Percentiles rank a stretch among this genome's conserved stretches.
Evolutionary conservation across 2,329 filamentous ascomycete species (phyloP).

Genomic region (Cylindrodendrum hubeiense): DNA sequence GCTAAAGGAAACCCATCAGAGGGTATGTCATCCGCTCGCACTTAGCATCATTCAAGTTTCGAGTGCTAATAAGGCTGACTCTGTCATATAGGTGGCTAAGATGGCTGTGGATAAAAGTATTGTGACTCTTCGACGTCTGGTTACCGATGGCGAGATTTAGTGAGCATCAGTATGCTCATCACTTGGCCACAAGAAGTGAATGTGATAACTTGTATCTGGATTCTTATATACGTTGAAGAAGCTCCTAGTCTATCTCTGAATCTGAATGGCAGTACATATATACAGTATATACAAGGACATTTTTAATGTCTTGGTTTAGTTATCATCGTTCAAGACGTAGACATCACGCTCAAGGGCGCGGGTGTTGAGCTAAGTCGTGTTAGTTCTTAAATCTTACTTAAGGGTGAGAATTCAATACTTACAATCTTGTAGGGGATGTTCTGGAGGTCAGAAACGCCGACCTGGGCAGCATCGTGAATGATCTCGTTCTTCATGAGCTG

Average conservation of each 20-base stretch:
- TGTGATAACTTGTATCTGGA: background rate
- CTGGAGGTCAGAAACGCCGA: conserved; percentile 46
- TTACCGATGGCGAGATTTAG: conserved; percentile 23
- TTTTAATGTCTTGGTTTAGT: conserved; percentile 1
- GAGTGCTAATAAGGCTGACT: background rate
- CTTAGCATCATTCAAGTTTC: background rate
- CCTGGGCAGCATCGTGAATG: conserved; percentile 49
- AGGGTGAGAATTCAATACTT: background rate
- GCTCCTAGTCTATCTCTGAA: background rate
- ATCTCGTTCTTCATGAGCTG: conserved; percentile 63
- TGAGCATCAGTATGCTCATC: background rate
- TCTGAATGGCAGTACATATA: background rate
- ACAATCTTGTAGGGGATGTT: conserved; percentile 40
- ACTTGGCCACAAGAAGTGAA: background rate
- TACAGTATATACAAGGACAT: background rate
- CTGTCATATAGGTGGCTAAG: conserved; percentile 25
- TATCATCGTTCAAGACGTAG: conserved; percentile 37
- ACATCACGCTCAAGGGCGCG: conserved; percentile 43
- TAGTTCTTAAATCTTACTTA: background rate
- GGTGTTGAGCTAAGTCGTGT: conserved; percentile 37
- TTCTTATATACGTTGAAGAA: background rate
- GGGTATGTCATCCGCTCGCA: conserved; percentile 22
- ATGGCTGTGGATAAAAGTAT: conserved; percentile 34
- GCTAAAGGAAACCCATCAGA: conserved; percentile 39
- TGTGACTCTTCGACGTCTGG: conserved; percentile 27